Conservation (phyloP, 2,329 filamentous ascomycete genomes). For the Grosmannia huntii region DNA sequence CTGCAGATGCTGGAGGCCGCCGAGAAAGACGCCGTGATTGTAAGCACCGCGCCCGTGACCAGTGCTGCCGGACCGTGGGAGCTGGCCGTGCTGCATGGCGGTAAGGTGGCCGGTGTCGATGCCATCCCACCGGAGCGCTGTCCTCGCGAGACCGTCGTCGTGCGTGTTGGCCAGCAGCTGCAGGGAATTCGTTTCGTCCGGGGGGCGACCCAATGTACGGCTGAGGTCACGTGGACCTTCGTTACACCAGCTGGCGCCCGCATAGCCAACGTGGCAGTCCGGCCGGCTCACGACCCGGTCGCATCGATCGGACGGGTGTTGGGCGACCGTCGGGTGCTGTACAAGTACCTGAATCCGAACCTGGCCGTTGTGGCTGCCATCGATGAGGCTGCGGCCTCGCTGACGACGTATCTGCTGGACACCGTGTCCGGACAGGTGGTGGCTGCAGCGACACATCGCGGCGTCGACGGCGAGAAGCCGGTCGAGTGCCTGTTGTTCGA, state of each 20-base stretch:
- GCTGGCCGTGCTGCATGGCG: conserved; percentile 21
- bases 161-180: conserved; percentile 33
- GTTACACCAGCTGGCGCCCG: conserved; percentile 47
- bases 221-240: conserved; percentile 59
- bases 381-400: conserved; percentile 40
- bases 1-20: conserved; percentile 8
- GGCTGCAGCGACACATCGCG: conserved; percentile 54
- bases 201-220: conserved; percentile 23
- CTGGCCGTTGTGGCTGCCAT: conserved; percentile 62
- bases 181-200: conserved; percentile 41
- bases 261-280: conserved; percentile 54
- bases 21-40: conserved; percentile 12
- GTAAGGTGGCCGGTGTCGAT: neutral
- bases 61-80: conserved; percentile 39
- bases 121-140: conserved; percentile 31
- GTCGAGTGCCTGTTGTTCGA: conserved; percentile 74
- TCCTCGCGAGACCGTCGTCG: conserved; percentile 41
- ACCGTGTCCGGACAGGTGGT: conserved; percentile 74
- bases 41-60: conserved; percentile 39
- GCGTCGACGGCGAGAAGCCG: conserved; percentile 60
- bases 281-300: conserved; percentile 68
- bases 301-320: conserved; percentile 92
- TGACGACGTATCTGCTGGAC: conserved; percentile 71
- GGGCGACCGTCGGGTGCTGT: conserved; percentile 81
- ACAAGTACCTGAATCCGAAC: conserved; percentile 94